Conservation (phyloP, 176 grass and related monocot genomes). For the Hsuehochloa calcarea region DNA sequence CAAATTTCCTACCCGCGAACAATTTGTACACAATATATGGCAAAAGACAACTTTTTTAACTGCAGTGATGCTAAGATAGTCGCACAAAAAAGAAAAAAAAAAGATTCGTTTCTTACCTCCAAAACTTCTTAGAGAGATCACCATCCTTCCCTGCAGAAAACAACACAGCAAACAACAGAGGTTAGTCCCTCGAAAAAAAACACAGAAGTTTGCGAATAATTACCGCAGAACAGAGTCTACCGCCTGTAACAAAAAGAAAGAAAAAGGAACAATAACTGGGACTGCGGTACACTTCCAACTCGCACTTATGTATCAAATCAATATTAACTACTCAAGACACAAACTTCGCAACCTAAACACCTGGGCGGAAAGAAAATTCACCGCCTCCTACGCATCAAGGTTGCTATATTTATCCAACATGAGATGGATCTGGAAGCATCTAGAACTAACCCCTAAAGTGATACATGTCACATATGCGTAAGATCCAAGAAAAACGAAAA, state of each 20-base stretch:
- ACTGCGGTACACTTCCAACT: background rate
- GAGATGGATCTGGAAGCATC: slow-evolving; percentile 26
- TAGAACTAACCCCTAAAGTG: background rate
- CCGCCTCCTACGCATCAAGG: background rate
- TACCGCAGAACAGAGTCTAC: background rate
- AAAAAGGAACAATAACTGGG: background rate
- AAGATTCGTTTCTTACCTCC: slow-evolving; percentile 59
- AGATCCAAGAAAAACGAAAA: background rate
- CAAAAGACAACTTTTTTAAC: background rate
- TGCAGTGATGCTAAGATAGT: background rate
- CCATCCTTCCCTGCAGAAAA: slow-evolving; percentile 74
- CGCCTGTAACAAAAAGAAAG: background rate
- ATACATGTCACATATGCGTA: background rate
- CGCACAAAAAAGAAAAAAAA: background rate
- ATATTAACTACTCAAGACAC: background rate
- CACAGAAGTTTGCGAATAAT: background rate
- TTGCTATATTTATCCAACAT: background rate
- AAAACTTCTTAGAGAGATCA: slow-evolving; percentile 86
- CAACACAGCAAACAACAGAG: background rate
- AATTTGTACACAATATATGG: background rate
- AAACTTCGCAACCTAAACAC: background rate
- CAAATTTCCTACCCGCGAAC: background rate
- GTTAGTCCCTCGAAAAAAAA: background rate
- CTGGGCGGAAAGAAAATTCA: background rate
- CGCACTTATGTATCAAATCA: background rate